phyloP scores from a whole-genome alignment of 129 eudicot genomes.

The Flaveria ramosissima region DNA sequence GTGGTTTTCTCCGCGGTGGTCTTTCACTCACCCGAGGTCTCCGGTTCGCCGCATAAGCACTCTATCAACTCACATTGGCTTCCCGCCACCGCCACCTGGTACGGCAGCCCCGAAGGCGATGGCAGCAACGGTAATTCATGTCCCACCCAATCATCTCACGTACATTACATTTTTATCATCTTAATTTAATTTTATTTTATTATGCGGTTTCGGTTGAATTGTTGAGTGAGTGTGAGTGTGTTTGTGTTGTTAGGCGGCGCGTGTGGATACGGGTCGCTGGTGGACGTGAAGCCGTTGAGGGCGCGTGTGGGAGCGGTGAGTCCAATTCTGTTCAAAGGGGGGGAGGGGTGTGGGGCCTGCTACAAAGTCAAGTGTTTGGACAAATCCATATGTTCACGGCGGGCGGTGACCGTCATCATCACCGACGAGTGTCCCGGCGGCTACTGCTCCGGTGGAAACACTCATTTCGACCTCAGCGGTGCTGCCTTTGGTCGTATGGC shows the following conservation, averaged over 20 bases:
- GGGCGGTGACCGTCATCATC: constrained; percentile 78
- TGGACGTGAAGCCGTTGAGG: constrained; percentile 88
- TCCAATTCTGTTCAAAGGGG: constrained; percentile 75
- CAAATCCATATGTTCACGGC: constrained; percentile 69
- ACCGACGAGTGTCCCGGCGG: constrained; percentile 95
- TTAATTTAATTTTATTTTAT: too few relatives aligned
- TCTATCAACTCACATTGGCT: constrained; percentile 72
- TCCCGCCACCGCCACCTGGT: constrained; percentile 97
- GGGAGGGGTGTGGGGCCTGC: constrained; percentile 98
- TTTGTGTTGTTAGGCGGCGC: constrained; percentile 70
- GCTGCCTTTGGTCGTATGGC: constrained; percentile 97
- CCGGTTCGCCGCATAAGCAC: constrained; percentile 34
- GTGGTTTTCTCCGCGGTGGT: neutral
- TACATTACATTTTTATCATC: too few relatives aligned
- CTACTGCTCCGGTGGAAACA: constrained; percentile 61
- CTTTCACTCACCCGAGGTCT: constrained; percentile 15
- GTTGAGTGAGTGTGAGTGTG: too few relatives aligned
- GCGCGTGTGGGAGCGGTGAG: constrained; percentile 98
- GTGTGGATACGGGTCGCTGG: constrained; percentile 91
- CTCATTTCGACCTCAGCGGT: constrained; percentile 96
- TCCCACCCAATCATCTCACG: too few relatives aligned
- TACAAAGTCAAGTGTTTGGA: constrained; percentile 90
- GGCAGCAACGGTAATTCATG: constrained; percentile 97
- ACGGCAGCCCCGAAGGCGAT: constrained; percentile 93
- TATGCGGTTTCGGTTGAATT: too few relatives aligned